Conservation (phyloP, 495 filamentous ascomycete species). For the Penicillium samsonianum region DNA sequence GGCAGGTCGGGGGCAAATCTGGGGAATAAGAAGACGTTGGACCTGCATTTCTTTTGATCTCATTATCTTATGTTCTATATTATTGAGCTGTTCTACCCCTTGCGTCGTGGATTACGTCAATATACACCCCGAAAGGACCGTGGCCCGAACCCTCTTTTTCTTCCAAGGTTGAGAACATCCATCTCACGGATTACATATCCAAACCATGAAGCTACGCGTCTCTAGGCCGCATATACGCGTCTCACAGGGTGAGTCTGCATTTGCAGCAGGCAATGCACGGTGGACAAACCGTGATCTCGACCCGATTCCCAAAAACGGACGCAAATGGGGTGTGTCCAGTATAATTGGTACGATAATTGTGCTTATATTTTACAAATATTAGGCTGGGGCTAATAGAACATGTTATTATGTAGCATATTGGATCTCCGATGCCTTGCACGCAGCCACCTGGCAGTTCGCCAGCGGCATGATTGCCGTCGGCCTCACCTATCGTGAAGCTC, state of each 20-base stretch:
- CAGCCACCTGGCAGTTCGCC: slow-evolving; percentile 62
- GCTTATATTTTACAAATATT: background rate
- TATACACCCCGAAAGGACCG: background rate
- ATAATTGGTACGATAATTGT: slow-evolving; percentile 34
- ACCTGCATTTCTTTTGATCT: background rate
- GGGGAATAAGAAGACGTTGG: slow-evolving; percentile 6
- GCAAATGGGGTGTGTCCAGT: slow-evolving; percentile 46
- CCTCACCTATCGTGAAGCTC: slow-evolving; percentile 60
- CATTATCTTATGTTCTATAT: background rate
- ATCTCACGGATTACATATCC: background rate
- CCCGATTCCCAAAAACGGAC: slow-evolving; percentile 39
- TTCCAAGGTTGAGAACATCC: slow-evolving; percentile 1
- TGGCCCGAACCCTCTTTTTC: background rate
- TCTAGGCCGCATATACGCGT: slow-evolving; percentile 36
- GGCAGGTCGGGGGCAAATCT: background rate
- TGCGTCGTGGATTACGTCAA: background rate
- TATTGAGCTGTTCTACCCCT: background rate
- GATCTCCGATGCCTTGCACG: slow-evolving; percentile 64
- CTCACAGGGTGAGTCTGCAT: slow-evolving; percentile 38
- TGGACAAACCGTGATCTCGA: slow-evolving; percentile 52
- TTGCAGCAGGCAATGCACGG: slow-evolving; percentile 41
- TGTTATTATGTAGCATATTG: slow-evolving; percentile 57
- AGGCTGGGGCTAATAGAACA: slow-evolving; percentile 2
- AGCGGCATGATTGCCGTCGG: slow-evolving; percentile 64
- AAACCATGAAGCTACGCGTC: slow-evolving; percentile 17